Percentiles rank a stretch among this genome's conserved stretches.
Evolutionary conservation across 2,329 filamentous ascomycete species (phyloP).

Genomic region (Harringtonia aguacate): DNA sequence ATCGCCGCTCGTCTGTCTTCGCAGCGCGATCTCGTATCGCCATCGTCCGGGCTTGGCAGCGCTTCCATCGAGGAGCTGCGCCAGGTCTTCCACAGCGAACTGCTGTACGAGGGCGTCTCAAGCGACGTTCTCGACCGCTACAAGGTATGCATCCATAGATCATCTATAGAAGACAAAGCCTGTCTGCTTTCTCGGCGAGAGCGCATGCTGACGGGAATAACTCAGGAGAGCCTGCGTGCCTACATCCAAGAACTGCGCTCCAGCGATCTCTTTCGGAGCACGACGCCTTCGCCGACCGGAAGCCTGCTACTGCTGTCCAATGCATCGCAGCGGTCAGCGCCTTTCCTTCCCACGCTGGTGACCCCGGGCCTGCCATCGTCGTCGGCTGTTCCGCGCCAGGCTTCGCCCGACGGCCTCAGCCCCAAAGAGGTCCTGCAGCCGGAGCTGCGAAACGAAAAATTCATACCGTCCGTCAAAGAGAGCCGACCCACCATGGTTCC

Average conservation of each 20-base stretch:
- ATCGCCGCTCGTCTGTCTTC: slow-evolving; percentile 40
- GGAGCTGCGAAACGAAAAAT: slow-evolving; percentile 28
- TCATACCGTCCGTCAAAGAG: slow-evolving; percentile 25
- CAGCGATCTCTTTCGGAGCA: too few species aligned
- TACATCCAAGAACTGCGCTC: not conserved
- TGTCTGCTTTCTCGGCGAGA: not conserved
- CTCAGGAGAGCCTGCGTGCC: not conserved
- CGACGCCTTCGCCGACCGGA: too few species aligned
- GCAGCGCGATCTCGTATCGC: slow-evolving; percentile 20
- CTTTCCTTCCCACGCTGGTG: slow-evolving; percentile 42
- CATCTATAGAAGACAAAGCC: too few species aligned
- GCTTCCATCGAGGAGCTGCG: slow-evolving; percentile 38
- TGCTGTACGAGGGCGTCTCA: slow-evolving; percentile 48
- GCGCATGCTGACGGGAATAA: not conserved
- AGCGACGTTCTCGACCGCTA: slow-evolving; percentile 42
- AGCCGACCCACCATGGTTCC: slow-evolving; percentile 1
- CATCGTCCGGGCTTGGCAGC: slow-evolving; percentile 1
- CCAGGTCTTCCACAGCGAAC: slow-evolving; percentile 46
- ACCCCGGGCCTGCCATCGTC: slow-evolving; percentile 24
- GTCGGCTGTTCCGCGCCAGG: slow-evolving; percentile 12
- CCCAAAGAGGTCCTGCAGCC: slow-evolving; percentile 26
- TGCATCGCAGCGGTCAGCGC: slow-evolving; percentile 14
- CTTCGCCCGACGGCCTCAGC: slow-evolving; percentile 13
- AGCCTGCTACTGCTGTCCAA: too few species aligned
- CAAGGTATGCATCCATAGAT: slow-evolving; percentile 36